A percentile compares a stretch with the other conserved stretches of the same genome.
Conservation (phyloP, 2,329 filamentous ascomycete genomes). For the Botryotinia convoluta region DNA sequence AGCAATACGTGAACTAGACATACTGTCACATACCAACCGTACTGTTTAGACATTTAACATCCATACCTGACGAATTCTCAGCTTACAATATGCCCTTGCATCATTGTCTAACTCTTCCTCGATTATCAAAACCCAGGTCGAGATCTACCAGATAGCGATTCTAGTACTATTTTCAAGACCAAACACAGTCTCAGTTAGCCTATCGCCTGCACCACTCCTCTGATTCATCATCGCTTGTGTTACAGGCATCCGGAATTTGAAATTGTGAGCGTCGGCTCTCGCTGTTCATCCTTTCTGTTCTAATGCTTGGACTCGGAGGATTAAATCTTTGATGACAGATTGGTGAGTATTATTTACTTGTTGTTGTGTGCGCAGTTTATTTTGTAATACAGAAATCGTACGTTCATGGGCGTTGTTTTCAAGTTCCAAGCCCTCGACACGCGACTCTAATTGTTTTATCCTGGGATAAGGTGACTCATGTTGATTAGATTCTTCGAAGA, state of each 20-base stretch:
- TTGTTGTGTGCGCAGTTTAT: slow-evolving; percentile 13
- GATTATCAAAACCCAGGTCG: not conserved
- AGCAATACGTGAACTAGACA: not conserved
- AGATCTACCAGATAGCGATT: not conserved
- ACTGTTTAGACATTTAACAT: not conserved
- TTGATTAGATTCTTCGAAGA: not conserved
- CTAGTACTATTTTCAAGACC: not conserved
- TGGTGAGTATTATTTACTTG: slow-evolving; percentile 16
- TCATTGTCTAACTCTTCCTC: not conserved
- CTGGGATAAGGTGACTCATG: not conserved
- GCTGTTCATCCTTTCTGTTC: slow-evolving; percentile 4
- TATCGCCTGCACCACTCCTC: not conserved
- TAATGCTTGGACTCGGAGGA: slow-evolving; percentile 6
- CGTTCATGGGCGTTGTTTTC: slow-evolving; percentile 12
- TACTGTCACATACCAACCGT: no score
- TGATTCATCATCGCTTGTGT: not conserved
- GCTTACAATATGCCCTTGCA: not conserved
- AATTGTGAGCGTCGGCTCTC: not conserved
- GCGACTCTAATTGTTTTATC: not conserved
- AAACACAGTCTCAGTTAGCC: not conserved
- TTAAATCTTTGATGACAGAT: slow-evolving; percentile 11
- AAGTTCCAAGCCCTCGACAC: not conserved
- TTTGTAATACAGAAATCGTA: not conserved
- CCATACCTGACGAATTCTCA: not conserved
- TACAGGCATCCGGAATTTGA: not conserved